Evolutionary conservation across 495 filamentous ascomycete genomes (phyloP), one percentile per base, ranked within the genome.

Genomic region (Podospora pseudoanserina): DNA sequence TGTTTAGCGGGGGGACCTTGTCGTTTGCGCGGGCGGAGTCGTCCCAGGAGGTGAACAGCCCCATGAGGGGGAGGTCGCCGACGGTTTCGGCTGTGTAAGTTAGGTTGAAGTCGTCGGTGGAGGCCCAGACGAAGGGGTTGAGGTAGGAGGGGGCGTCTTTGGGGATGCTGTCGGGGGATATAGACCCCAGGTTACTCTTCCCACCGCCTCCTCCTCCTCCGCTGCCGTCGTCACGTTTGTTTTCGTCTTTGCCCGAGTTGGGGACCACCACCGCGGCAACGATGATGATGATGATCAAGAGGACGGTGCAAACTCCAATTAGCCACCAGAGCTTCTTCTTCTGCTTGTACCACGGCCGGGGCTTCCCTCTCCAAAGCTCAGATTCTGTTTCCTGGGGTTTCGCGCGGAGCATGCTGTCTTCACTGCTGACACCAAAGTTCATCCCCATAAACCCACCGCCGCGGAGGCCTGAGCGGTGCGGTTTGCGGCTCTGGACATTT

Each of bases 41-140:
- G 75, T 97, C 89, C 91, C 93, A 99, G 1, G 87, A 84, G 2
- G 88, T 89, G 72, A 91, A 89, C 11, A 99, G 83, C 2, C 96
- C 96, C 92, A 98, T 98, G 60, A 97, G 71, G 0, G 91, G 86
- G 34, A 99, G 84, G 6, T 90, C 92, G 11, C 95, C 96, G 1
- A 97, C 89, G 0, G 87, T 94, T 49, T 85, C 88, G 71, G 88
- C 86, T 0, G 96, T 99, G 75, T 94, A 99, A 0, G 96, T 98
- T 65, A 96, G 81, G 74, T 99, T 99, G 78, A 98, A 96, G 72
- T 92, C 93, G 2, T 82, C 86, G 2, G 94, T 97, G 70, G 97
- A 91, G 62, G 91, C 90, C 96, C 96, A 99, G 15, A 90, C 89
- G 68, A 92, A 97, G 0, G 96, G 96, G 77, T 99, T 95, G 18